Base-by-base conservation (phyloP, 345 rosid genomes). In the Salix brachista region DNA sequence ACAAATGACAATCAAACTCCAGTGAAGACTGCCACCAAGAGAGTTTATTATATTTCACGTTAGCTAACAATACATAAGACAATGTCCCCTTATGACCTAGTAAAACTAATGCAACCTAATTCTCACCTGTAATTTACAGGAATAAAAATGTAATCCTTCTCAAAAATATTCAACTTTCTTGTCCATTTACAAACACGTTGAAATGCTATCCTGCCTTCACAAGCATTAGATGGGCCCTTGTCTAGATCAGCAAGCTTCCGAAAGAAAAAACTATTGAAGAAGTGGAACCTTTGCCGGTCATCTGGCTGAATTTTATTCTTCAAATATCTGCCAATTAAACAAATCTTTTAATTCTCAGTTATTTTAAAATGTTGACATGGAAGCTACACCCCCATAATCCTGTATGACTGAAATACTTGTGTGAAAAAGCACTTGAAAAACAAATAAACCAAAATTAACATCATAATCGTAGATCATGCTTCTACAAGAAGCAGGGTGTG, bases 181-280 rank as follows among this genome's bases (percentile, higher is more conserved):
- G 99, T 93, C 99, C 99, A 96, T 83, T 93, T 96, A 65, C 81
- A 91, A 79, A 96, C 97, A 66, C 99, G 99, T 64, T 87, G 82
- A 82, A 93, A 96, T 77, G 99, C 98, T 68, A 94, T 97, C 84
- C 88, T 90, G 77, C 99, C 96, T 80, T 91, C 98, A 41, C 80
- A 83, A 74, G 90, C 89, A 87, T 94, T 92, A 66, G 91, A 88
- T 32, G 96, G 97, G 78, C 92, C 96, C 82, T 91, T 96, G 86
- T 91, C 97, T 11, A 93, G 86, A 87, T 96, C 99, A 82, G 98
- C 97, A 79, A 96, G 98, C 90, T 95, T 95, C 62, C 96, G 90
- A 84, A 95, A 95, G 93, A 96, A 96, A 86, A 96, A 96, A 80
- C 99, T 93, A 77, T 96, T 96, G 85, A 93, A 93, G 78, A 96